A percentile compares a stretch with the other conserved stretches of the same genome.
These are phyloP conservation scores for Cytospora piceae DNA, from an alignment of 2,329 filamentous ascomycete genomes.

Conservation along the genomic window DNA sequence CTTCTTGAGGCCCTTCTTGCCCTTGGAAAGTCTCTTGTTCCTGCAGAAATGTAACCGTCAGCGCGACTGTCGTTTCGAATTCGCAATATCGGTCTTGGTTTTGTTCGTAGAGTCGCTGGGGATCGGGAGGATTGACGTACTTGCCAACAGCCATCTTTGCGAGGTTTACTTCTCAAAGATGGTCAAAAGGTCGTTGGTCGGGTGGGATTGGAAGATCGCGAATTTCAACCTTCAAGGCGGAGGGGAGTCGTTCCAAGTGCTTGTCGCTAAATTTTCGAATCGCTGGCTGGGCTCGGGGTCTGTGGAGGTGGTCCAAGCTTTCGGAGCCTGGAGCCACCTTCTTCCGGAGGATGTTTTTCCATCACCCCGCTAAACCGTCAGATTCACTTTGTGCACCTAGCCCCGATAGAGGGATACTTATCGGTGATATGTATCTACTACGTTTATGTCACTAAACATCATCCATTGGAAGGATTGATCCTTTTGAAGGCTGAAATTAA, in stretches of 20 bases:
- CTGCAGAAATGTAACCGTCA: constrained; percentile 48
- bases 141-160: constrained; percentile 66
- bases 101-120: constrained; percentile 28
- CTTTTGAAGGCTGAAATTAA: not conserved
- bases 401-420: not conserved
- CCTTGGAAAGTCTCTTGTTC: constrained; percentile 99
- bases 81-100: constrained; percentile 12
- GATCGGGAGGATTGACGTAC: constrained; percentile 44
- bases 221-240: constrained; percentile 32
- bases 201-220: constrained; percentile 35
- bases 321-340: constrained; percentile 24
- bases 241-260: constrained; percentile 18
- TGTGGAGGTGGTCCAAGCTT: constrained; percentile 18
- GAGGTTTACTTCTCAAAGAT: constrained; percentile 50
- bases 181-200: constrained; percentile 47
- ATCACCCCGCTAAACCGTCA: not conserved
- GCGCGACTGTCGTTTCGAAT: constrained; percentile 20
- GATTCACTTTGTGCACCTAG: fast-evolving
- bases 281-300: constrained; percentile 17
- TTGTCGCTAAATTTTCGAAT: constrained; percentile 17
- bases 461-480: not conserved
- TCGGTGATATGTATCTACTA: not conserved
- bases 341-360: constrained; percentile 7
- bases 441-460: not conserved
- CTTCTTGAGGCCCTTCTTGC: constrained; percentile 99